These are phyloP conservation scores for Diplodia sapinea DNA, from an alignment of 2,329 filamentous ascomycete genomes.

Conservation along the genomic window DNA sequence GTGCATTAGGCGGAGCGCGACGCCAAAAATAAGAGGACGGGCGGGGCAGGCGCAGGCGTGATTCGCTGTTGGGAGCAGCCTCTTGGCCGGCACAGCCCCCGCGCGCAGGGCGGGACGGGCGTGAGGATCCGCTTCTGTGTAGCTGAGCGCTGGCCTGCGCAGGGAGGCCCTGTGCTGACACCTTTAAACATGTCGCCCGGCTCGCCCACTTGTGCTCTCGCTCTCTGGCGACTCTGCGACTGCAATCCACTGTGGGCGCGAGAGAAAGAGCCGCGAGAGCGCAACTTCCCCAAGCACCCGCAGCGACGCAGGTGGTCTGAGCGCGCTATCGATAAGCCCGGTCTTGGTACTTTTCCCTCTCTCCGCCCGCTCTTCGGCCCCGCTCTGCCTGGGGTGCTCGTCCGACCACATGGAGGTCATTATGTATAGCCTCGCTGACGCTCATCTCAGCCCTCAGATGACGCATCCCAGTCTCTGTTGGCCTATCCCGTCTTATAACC, in stretches of 20 bases:
- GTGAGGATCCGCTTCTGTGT: constrained; percentile 20
- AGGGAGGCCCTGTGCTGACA: constrained; percentile 4
- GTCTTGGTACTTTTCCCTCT: constrained; percentile 12
- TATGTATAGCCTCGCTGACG: constrained; percentile 30
- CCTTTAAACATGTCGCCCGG: constrained; percentile 13
- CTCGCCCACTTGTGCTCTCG: not conserved
- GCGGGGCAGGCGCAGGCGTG: constrained; percentile 9
- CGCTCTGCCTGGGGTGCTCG: constrained; percentile 17
- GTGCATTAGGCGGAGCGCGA: constrained; percentile 9
- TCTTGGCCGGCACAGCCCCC: constrained; percentile 12
- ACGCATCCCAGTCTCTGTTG: constrained; percentile 4
- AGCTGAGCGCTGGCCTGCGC: constrained; percentile 29
- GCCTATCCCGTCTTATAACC: constrained; percentile 4
- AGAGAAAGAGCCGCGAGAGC: not conserved
- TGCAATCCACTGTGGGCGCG: not conserved
- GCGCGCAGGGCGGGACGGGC: constrained; percentile 10
- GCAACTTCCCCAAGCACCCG: too few species aligned
- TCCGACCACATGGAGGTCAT: constrained; percentile 7
- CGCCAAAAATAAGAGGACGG: constrained; percentile 14
- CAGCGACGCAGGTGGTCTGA: constrained; percentile 6
- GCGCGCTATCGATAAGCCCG: constrained; percentile 24
- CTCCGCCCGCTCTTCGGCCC: constrained; percentile 26
- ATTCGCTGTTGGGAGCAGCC: not conserved
- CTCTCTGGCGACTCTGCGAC: constrained; percentile 8
- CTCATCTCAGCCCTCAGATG: constrained; percentile 29